These are phyloP conservation scores for Prunus padus DNA, from an alignment of 306 rosid species.

Conservation along the genomic window DNA sequence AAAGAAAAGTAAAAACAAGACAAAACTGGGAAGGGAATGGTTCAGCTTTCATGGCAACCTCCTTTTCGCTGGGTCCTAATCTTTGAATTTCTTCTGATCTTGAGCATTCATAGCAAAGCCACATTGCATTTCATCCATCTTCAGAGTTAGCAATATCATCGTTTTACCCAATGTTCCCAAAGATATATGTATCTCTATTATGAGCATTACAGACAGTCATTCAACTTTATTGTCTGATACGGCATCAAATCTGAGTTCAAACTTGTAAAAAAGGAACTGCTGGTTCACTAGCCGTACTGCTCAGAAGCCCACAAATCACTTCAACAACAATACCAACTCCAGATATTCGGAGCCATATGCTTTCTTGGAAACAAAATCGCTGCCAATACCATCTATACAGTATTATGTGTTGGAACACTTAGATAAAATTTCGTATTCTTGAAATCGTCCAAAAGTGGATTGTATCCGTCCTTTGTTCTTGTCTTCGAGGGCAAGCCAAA, in stretches of 20 bases:
- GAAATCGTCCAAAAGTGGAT: constrained; percentile 90
- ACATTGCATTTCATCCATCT: not conserved
- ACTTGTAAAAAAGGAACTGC: not conserved
- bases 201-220: not conserved
- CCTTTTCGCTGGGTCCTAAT: not conserved
- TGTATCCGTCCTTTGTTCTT: constrained; percentile 88
- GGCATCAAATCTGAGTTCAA: not conserved
- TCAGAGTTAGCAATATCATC: not conserved
- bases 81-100: not conserved
- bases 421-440: constrained; percentile 86
- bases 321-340: not conserved
- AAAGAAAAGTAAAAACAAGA: not conserved
- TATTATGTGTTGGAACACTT: constrained; percentile 89
- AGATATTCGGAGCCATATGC: not conserved
- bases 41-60: not conserved
- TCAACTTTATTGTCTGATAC: not conserved
- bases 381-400: constrained; percentile 29
- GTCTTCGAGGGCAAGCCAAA: constrained; percentile 87
- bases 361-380: constrained; percentile 20
- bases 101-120: not conserved
- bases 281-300: not conserved
- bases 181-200: not conserved
- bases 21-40: not conserved
- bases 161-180: not conserved
- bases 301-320: not conserved